Percentiles rank a stretch among this genome's conserved stretches.
Evolutionary conservation across 1,139 yeast genomes (phyloP).

Genomic region (Saccharomyces hybrid): DNA sequence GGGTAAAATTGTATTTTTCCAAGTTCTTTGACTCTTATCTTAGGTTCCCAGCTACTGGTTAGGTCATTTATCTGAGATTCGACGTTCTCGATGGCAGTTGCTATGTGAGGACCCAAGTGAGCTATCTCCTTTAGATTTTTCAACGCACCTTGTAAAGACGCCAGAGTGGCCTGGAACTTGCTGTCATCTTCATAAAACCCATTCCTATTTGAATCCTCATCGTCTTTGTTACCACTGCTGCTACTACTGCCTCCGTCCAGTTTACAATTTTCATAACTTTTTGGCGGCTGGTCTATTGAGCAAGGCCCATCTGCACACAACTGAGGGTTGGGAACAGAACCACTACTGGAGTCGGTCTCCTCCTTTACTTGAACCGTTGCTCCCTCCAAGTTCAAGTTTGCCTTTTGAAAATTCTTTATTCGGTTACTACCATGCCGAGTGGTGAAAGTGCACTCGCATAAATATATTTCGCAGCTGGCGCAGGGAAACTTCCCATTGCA

Average conservation of each 20-base stretch:
- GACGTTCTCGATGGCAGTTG: slow-evolving; percentile 11
- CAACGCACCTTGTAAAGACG: not conserved
- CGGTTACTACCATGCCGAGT: not conserved
- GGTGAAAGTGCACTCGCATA: slow-evolving; percentile 23
- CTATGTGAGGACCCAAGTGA: slow-evolving; percentile 7
- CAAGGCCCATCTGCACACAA: not conserved
- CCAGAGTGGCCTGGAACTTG: not conserved
- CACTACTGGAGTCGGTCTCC: no score
- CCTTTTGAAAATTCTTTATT: not conserved
- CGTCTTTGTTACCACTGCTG: not conserved
- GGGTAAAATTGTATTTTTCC: slow-evolving; percentile 4
- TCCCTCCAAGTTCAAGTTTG: not conserved
- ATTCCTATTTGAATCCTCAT: not conserved
- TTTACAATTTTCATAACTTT: not conserved
- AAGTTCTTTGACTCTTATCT: slow-evolving; percentile 10
- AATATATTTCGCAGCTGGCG: slow-evolving; percentile 27
- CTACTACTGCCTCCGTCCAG: not conserved
- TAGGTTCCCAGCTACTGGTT: slow-evolving; percentile 17
- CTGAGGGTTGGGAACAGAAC: no score
- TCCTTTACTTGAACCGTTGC: no score
- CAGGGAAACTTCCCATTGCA: slow-evolving; percentile 46
- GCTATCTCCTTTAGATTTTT: not conserved
- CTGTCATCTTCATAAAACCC: slow-evolving; percentile 1
- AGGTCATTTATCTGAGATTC: slow-evolving; percentile 15
- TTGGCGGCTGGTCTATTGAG: not conserved